phyloP scores from a whole-genome alignment of 2,329 filamentous ascomycete species.

The Corinectria fuckeliana region DNA sequence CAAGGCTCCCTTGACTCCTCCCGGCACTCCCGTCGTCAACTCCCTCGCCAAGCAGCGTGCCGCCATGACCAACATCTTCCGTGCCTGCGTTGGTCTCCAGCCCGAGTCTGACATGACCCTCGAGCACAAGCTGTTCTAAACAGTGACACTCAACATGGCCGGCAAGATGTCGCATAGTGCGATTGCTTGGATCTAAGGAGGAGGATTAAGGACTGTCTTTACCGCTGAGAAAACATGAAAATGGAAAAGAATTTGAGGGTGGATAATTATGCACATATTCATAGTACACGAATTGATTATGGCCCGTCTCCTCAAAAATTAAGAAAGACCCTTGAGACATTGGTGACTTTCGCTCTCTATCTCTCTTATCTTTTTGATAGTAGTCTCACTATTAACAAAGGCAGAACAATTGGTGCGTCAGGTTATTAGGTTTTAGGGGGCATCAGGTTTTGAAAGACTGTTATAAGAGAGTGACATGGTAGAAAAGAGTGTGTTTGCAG shows the following conservation, averaged over 20 bases:
- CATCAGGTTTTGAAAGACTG: too few relatives aligned
- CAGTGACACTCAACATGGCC: background rate
- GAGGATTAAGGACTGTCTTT: slow-evolving; percentile 23
- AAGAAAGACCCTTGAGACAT: background rate
- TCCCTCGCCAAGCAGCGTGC: slow-evolving; percentile 94
- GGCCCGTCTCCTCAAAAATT: slow-evolving; percentile 27
- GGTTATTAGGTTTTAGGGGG: too few relatives aligned
- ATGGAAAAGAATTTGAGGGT: slow-evolving; percentile 26
- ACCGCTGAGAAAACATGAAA: slow-evolving; percentile 24
- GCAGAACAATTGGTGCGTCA: too few relatives aligned
- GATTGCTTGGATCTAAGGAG: slow-evolving; percentile 5
- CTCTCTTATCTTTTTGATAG: too few relatives aligned
- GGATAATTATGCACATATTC: slow-evolving; percentile 29
- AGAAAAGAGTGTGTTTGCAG: too few relatives aligned
- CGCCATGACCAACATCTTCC: slow-evolving; percentile 97
- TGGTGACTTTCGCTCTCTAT: background rate
- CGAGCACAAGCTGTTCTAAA: slow-evolving; percentile 94
- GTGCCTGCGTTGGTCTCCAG: slow-evolving; percentile 93
- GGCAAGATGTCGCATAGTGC: background rate
- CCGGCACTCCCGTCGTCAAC: slow-evolving; percentile 95
- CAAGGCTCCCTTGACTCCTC: slow-evolving; percentile 90
- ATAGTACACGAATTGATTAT: slow-evolving; percentile 34
- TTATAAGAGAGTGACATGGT: too few relatives aligned
- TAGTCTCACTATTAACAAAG: too few relatives aligned
- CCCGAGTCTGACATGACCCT: slow-evolving; percentile 99